A percentile compares a stretch with the other conserved stretches of the same genome.
Conservation (phyloP, 1,139 yeast genomes). For the Suhomyces maxii region DNA sequence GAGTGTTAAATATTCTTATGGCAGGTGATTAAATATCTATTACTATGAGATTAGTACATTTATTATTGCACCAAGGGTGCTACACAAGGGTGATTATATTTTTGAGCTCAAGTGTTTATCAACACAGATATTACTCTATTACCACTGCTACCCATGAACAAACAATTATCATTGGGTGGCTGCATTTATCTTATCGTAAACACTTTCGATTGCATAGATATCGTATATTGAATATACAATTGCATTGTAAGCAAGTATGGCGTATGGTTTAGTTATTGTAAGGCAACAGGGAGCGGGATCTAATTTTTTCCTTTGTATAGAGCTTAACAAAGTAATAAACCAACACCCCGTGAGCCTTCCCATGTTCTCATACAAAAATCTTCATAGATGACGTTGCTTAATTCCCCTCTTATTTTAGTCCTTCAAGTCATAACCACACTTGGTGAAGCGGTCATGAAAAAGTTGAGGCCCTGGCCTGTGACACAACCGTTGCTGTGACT, state of each 20-base stretch:
- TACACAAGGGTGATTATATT: no score
- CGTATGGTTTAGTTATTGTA: background rate
- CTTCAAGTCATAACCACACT: background rate
- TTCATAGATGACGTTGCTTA: background rate
- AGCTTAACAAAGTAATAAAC: no score
- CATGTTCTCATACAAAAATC: background rate
- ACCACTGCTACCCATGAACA: background rate
- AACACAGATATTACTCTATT: no score
- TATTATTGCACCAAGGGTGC: no score
- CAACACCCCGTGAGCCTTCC: no score
- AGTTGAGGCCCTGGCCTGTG: background rate
- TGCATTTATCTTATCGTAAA: background rate
- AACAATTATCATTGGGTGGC: background rate
- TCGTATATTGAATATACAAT: background rate
- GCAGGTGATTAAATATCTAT: no score
- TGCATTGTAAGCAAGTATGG: background rate
- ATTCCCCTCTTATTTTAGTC: background rate
- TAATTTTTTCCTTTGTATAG: no score
- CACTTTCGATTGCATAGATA: background rate
- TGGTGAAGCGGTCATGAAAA: background rate
- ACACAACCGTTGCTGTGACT: background rate
- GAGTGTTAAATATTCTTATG: no score
- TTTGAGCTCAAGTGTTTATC: no score
- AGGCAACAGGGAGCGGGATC: background rate
- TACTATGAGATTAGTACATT: no score